These are phyloP conservation scores for Adansonia gregorii DNA, from an alignment of 441 rosid genomes.

Conservation along the genomic window DNA sequence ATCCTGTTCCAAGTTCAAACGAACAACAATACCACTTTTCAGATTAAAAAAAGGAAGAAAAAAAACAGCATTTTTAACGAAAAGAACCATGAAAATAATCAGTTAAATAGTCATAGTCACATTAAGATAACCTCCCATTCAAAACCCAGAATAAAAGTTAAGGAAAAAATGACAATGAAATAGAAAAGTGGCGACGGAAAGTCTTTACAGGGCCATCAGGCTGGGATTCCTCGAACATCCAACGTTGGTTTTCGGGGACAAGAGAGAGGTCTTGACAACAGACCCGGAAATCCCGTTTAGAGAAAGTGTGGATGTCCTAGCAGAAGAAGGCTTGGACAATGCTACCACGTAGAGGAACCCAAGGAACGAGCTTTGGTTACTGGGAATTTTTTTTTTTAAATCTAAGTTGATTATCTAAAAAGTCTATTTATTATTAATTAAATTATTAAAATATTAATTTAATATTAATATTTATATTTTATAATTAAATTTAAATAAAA, in stretches of 20 bases:
- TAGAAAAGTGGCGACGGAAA: neutral
- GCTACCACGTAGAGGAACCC: constrained; percentile 42
- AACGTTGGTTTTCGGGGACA: constrained; percentile 79
- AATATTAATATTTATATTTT: too few relatives aligned
- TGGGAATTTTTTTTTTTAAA: constrained; percentile 14
- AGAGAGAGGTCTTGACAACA: constrained; percentile 59
- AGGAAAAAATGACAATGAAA: neutral
- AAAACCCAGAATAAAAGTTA: constrained; percentile 17
- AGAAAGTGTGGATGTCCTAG: constrained; percentile 25
- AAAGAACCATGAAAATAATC: neutral
- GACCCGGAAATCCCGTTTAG: constrained; percentile 46
- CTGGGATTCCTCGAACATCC: constrained; percentile 88
- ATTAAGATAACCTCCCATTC: neutral
- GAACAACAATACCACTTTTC: neutral
- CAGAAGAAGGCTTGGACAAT: constrained; percentile 39
- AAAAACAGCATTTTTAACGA: neutral
- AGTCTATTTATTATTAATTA: too few relatives aligned
- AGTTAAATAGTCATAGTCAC: neutral
- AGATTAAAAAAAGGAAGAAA: neutral
- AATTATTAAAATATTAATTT: too few relatives aligned
- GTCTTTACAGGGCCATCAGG: constrained; percentile 72
- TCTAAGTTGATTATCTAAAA: too few relatives aligned
- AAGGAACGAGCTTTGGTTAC: constrained; percentile 38
- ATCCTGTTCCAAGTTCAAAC: neutral
- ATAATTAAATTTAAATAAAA: too few relatives aligned